Percentiles rank a stretch among this genome's conserved stretches.
phyloP scores from a whole-genome alignment of 23 red algal genomes.

The Gracilaria caudata region DNA sequence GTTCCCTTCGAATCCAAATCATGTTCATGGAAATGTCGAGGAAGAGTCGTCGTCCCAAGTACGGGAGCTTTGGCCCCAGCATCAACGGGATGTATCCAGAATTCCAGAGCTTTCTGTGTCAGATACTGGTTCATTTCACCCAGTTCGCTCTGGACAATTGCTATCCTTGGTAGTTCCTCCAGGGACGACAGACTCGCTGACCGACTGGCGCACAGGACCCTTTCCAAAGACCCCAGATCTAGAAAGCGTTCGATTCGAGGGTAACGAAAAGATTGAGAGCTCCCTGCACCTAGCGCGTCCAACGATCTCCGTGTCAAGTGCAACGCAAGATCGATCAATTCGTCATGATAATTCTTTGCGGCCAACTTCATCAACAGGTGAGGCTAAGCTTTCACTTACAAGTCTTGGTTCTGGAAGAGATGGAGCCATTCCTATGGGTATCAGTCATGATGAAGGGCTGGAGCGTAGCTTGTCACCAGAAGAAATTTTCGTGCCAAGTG shows the following conservation, averaged over 20 bases:
- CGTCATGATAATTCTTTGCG: not conserved
- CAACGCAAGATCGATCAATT: not conserved
- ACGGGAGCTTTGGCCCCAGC: not conserved
- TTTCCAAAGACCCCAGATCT: not conserved
- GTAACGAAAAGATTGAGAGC: not conserved
- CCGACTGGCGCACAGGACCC: not conserved
- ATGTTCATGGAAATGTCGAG: not conserved
- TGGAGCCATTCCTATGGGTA: not conserved
- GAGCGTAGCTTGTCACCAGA: not conserved
- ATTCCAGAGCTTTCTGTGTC: not conserved
- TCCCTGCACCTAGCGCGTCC: not conserved
- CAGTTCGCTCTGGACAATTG: not conserved
- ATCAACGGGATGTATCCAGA: not conserved
- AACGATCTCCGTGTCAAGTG: not conserved
- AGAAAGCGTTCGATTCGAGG: slow-evolving; percentile 15
- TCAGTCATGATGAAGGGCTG: not conserved
- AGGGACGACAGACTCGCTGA: not conserved
- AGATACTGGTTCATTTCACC: not conserved
- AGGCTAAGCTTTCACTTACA: not conserved
- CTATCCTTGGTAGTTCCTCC: not conserved
- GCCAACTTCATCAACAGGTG: not conserved
- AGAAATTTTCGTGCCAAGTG: not conserved
- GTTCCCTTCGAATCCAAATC: not conserved
- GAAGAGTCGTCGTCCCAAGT: slow-evolving; percentile 11
- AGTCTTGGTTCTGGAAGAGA: not conserved